Evolutionary conservation across 2,329 filamentous ascomycete genomes (phyloP).

Genomic region (Colletotrichum siamense): DNA sequence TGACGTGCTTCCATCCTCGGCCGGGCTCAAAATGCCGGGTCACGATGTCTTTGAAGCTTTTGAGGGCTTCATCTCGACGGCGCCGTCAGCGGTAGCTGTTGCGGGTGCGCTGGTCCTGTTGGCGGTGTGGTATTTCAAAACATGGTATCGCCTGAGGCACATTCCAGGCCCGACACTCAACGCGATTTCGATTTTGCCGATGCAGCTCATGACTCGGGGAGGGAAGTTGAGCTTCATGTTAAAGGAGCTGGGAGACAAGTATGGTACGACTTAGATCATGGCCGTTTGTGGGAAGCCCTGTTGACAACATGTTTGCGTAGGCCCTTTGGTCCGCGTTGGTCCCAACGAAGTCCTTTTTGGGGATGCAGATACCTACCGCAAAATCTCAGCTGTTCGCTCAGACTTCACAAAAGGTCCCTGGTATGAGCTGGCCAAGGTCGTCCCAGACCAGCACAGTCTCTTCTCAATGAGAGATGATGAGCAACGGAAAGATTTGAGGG

Average conservation of each 20-base stretch:
- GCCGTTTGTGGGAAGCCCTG: no score
- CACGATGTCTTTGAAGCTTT: not conserved
- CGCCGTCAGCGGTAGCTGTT: rapidly evolving
- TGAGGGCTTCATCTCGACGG: not conserved
- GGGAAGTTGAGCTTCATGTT: conserved; percentile 6
- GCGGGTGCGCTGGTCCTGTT: not conserved
- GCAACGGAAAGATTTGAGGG: conserved; percentile 11
- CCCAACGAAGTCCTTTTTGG: conserved; percentile 25
- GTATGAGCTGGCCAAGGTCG: conserved; percentile 20
- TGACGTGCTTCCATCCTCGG: not conserved
- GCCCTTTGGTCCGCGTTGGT: conserved; percentile 22
- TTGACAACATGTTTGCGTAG: conserved; percentile 27
- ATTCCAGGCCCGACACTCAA: conserved; percentile 36
- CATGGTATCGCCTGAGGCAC: conserved; percentile 36
- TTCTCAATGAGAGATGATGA: conserved; percentile 24
- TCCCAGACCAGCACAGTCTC: conserved; percentile 16
- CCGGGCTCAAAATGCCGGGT: not conserved
- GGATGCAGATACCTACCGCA: conserved; percentile 17
- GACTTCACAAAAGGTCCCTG: conserved; percentile 19
- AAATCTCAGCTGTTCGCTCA: conserved; percentile 12
- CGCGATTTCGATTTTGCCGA: conserved; percentile 34
- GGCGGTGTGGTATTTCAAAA: not conserved
- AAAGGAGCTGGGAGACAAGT: conserved; percentile 7
- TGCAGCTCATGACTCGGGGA: conserved; percentile 21
- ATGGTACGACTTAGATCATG: not conserved